These are phyloP conservation scores for Neurospora pannonica DNA, from an alignment of 495 filamentous ascomycete genomes.

Conservation along the genomic window DNA sequence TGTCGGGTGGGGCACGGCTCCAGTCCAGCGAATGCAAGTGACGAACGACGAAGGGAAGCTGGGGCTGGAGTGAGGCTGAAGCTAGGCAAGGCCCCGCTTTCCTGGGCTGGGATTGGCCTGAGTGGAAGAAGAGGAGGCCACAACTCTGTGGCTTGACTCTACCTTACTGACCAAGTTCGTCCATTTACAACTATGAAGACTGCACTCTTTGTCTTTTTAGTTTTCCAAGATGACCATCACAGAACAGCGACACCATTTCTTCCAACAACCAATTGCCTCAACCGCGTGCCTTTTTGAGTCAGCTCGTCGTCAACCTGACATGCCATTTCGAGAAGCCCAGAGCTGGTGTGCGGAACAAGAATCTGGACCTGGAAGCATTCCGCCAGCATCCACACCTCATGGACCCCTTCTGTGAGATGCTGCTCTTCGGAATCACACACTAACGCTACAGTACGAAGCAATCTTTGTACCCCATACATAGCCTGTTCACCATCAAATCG, in stretches of 20 bases:
- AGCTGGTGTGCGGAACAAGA: not conserved
- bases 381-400: not conserved
- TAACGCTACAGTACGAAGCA: not conserved
- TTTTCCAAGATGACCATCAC: not conserved
- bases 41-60: not conserved
- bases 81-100: not conserved
- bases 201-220: not conserved
- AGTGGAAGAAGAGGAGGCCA: not conserved
- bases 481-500: not conserved
- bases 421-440: not conserved
- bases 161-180: not conserved
- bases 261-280: not conserved
- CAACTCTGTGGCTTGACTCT: not conserved
- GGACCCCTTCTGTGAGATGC: not conserved
- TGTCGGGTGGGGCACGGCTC: not conserved
- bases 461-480: not conserved
- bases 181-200: not conserved
- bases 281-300: not conserved
- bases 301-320: not conserved
- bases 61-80: constrained; percentile 1
- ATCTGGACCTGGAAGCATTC: not conserved
- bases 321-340: not conserved
- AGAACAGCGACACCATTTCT: not conserved
- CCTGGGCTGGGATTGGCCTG: not conserved
- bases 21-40: not conserved